Evolutionary conservation across 306 rosid species (phyloP).

Genomic region (Coriaria nepalensis): DNA sequence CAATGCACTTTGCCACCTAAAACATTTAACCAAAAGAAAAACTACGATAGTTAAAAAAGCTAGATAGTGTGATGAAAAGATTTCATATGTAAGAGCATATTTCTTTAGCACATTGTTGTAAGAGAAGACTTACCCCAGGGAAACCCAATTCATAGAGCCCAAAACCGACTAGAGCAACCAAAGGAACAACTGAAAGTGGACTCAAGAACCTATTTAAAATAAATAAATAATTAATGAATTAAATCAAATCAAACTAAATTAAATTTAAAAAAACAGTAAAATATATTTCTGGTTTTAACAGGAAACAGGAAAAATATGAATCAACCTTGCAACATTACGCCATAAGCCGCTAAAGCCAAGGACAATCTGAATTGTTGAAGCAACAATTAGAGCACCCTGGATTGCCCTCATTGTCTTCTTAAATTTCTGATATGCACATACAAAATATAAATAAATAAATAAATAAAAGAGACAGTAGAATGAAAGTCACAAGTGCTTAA

Average conservation of each 20-base stretch:
- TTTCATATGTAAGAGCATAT: too few relatives aligned
- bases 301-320: constrained; percentile 1
- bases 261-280: too few relatives aligned
- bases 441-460: too few relatives aligned
- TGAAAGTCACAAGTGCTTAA: too few relatives aligned
- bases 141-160: constrained; percentile 93
- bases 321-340: constrained; percentile 97
- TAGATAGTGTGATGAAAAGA: background rate
- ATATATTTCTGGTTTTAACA: too few relatives aligned
- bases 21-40: constrained; percentile 17
- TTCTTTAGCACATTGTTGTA: constrained; percentile 6
- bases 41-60: background rate
- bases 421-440: constrained; percentile 45
- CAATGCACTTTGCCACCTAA: constrained; percentile 93
- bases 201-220: constrained; percentile 59
- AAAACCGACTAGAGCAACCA: constrained; percentile 83
- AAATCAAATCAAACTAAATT: too few relatives aligned
- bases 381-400: constrained; percentile 89
- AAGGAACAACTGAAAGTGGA: constrained; percentile 94
- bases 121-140: constrained; percentile 65
- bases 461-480: too few relatives aligned
- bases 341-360: constrained; percentile 98
- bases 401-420: constrained; percentile 89
- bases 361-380: constrained; percentile 97
- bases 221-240: too few relatives aligned